Conservation (phyloP, 768 basidiomycete species). For the Lactarius hatsudake region DNA sequence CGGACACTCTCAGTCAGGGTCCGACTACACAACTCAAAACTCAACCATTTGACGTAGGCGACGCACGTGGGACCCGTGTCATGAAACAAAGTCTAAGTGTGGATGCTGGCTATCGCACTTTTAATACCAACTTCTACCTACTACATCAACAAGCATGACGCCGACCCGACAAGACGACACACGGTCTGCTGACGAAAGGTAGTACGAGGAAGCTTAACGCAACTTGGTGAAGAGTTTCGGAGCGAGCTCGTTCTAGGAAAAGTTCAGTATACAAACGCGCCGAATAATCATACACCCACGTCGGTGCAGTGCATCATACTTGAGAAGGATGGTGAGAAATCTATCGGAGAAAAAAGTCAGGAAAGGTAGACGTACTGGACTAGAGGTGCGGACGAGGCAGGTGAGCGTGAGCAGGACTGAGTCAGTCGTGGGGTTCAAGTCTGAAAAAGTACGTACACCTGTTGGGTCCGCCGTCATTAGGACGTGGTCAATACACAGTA, state of each 20-base stretch:
- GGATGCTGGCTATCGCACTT: neutral
- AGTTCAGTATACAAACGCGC: conserved; percentile 11
- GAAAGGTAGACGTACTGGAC: conserved; percentile 60
- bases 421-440: neutral
- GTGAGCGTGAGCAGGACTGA: conserved; percentile 1
- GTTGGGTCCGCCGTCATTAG: neutral
- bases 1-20: neutral
- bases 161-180: neutral
- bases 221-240: conserved; percentile 85
- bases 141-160: neutral
- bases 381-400: conserved; percentile 28
- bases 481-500: neutral
- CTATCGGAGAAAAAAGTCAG: neutral
- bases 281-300: conserved; percentile 44
- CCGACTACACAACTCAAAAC: neutral
- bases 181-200: neutral
- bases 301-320: conserved; percentile 95
- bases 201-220: conserved; percentile 36
- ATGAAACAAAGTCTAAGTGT: conserved; percentile 9
- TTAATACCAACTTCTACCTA: conserved; percentile 7
- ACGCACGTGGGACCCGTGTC: neutral
- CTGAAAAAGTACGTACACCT: conserved; percentile 30
- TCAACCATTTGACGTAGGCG: neutral
- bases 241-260: conserved; percentile 50
- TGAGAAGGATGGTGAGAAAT: conserved; percentile 23